A percentile compares a stretch with the other conserved stretches of the same genome.
These are phyloP conservation scores for Aspergillus sclerotioniger DNA, from an alignment of 495 filamentous ascomycete genomes.

Conservation along the genomic window DNA sequence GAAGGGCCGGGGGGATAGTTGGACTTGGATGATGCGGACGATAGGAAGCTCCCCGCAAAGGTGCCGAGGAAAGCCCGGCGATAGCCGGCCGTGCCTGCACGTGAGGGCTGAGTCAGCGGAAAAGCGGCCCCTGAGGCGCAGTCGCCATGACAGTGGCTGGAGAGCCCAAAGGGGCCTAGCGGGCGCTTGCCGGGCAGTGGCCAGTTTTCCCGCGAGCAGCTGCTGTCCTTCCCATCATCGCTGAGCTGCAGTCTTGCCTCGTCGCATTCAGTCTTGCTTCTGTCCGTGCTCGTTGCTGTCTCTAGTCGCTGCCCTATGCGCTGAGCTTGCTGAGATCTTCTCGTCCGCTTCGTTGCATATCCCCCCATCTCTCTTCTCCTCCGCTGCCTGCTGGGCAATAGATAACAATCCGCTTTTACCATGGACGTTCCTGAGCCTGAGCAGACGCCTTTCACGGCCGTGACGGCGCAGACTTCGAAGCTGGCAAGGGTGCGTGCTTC, in stretches of 20 bases:
- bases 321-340: not conserved
- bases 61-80: not conserved
- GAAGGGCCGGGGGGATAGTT: not conserved
- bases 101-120: conserved; percentile 12
- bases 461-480: conserved; percentile 78
- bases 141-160: conserved; percentile 17
- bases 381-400: not conserved
- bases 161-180: conserved; percentile 17
- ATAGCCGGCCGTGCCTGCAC: conserved; percentile 1
- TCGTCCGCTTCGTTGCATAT: not conserved
- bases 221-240: conserved; percentile 20
- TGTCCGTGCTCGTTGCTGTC: not conserved
- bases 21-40: not conserved
- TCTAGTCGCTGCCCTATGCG: conserved; percentile 1
- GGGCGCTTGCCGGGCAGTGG: conserved; percentile 25
- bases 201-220: conserved; percentile 37
- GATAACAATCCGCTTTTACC: conserved; percentile 19
- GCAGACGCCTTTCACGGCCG: conserved; percentile 77
- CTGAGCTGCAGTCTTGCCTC: not conserved
- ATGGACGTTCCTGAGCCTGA: conserved; percentile 83
- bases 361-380: conserved; percentile 1
- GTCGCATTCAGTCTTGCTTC: conserved; percentile 16
- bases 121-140: not conserved
- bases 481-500: conserved; percentile 59
- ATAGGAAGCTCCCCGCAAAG: conserved; percentile 24